Conservation (phyloP, 257 asterid species). For the Nicotiana attenuata region DNA sequence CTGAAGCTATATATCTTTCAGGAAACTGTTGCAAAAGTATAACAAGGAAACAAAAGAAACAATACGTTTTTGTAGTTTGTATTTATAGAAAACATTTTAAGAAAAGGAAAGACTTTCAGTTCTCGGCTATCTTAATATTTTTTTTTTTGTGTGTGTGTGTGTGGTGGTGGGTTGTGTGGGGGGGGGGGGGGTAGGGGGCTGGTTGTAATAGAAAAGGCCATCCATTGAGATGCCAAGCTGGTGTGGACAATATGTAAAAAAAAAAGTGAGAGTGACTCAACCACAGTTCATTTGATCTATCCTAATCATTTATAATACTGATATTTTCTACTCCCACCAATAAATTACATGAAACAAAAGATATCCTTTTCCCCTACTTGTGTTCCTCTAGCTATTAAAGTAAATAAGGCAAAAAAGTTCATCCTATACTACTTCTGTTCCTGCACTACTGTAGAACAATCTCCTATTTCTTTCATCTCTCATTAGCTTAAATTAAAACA, state of each 20-base stretch:
- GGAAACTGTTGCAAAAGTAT: background rate
- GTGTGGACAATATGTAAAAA: background rate
- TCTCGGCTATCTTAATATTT: background rate
- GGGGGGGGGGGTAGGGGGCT: too few species aligned
- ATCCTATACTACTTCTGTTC: background rate
- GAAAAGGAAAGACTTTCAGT: background rate
- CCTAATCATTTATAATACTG: background rate
- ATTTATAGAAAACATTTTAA: background rate
- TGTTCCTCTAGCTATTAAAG: background rate
- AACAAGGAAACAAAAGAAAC: background rate
- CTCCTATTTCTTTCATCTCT: background rate
- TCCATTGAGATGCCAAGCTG: background rate
- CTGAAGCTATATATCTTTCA: background rate
- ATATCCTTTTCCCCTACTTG: background rate
- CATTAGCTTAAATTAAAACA: background rate
- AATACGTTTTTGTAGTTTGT: background rate
- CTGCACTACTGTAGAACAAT: background rate
- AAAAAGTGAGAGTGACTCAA: background rate
- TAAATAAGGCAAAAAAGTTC: background rate
- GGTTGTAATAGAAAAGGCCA: background rate
- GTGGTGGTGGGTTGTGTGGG: too few species aligned
- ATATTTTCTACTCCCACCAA: background rate
- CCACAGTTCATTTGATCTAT: background rate
- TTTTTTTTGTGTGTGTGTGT: background rate
- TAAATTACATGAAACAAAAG: background rate